Evolutionary conservation across 2,329 filamentous ascomycete genomes (phyloP), one percentile per base, ranked within the genome.

Genomic region (Aureobasidium namibiae): DNA sequence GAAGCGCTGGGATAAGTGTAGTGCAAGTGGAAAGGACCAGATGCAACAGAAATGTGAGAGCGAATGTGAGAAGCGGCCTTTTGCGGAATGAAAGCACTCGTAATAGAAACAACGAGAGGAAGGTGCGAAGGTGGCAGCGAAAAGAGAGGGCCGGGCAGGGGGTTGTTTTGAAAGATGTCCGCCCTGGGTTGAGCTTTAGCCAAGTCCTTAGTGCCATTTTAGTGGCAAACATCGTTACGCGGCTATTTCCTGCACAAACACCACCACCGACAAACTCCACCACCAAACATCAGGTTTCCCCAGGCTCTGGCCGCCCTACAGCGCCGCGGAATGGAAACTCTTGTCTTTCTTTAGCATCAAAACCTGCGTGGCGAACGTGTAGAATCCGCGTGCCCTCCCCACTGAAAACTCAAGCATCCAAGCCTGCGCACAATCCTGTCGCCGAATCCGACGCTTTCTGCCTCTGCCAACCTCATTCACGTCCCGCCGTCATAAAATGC

Each of bases 11-110:
- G 38, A 61, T 56, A 57, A 56, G 34, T 29, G 36, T 41, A 34
- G 42, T 61, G 59, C 39, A 54, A 50, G 39, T 59, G 56, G 46
- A 60, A 50, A 50, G 31, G 58, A 18, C 59, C 59, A 61, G 45
- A 24, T 33, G 52, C 36, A 31, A 42, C 59, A 48, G 49, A n/a
- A 61, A 56, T 54, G 49, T n/a, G 49, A 49, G 46, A 53, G 59
- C 44, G 50, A 46, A 31, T 52, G 49, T 60, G 42, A 57, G 59
- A 61, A 52, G 45, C 45, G 56, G 56, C 44, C 36, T 48, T 39
- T 50, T 49, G 36, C 21, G 56, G 26, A 34, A 46, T 34, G 42
- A 52, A 26, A 52, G 26, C 24, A 50, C 36, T 59, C 56, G 26
- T 24, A 38, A 41, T n/a, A 26, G 9, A 53, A 14, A 24, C 39